Percentiles rank a stretch among this genome's conserved stretches.
phyloP scores from a whole-genome alignment of 2,329 filamentous ascomycete genomes.

The Xylariales sp. region DNA sequence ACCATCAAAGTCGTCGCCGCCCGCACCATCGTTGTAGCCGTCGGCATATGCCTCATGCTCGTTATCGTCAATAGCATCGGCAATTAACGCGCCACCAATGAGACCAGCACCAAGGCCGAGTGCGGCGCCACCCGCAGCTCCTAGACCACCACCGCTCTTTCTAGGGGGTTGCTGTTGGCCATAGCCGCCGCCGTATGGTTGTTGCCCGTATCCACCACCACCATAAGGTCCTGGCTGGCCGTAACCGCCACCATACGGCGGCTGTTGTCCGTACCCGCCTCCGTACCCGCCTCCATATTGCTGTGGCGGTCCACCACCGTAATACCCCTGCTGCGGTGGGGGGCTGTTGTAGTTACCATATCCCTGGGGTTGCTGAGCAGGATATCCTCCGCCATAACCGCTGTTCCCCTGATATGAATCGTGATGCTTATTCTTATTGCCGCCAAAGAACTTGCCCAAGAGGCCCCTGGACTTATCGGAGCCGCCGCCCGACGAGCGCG shows the following conservation, averaged over 20 bases:
- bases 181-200: conserved; percentile 32
- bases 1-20: conserved; percentile 51
- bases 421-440: conserved; percentile 47
- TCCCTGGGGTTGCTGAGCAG: conserved; percentile 49
- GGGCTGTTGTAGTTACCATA: conserved; percentile 48
- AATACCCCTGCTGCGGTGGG: conserved; percentile 50
- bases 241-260: conserved; percentile 42
- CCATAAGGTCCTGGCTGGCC: conserved; percentile 33
- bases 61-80: conserved; percentile 72
- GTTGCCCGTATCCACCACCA: conserved; percentile 47
- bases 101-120: conserved; percentile 85
- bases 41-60: conserved; percentile 69
- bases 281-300: conserved; percentile 55
- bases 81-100: conserved; percentile 79
- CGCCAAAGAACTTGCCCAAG: conserved; percentile 50
- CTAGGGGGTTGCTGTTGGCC: conserved; percentile 50
- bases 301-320: conserved; percentile 49
- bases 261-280: conserved; percentile 52
- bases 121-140: conserved; percentile 78
- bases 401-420: conserved; percentile 49
- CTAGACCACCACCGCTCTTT: conserved; percentile 66
- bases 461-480: conserved; percentile 57
- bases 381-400: conserved; percentile 46
- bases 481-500: conserved; percentile 48
- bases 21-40: conserved; percentile 57